Evolutionary conservation across 148 eudicot genomes (phyloP), one percentile per base, ranked within the genome.

Genomic region (Rhododendron henanense): DNA sequence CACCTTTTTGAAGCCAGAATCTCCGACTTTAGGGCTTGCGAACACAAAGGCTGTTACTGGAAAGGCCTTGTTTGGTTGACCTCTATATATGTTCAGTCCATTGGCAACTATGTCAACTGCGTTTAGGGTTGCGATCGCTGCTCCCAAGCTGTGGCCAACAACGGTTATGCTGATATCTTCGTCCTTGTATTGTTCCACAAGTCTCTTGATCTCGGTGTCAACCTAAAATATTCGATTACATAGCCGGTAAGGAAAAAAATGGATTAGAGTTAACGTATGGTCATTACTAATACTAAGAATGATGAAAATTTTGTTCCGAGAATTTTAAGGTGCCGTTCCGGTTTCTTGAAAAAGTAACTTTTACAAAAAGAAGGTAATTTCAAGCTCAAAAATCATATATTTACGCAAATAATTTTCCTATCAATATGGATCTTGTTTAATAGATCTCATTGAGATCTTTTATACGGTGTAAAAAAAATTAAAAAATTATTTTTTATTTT

Each of bases 151-250:
- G 85, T 94, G 96, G 0, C 95, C 95, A 0, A 92, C 87, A 18
- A 92, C 83, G 0, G 95, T 94, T 87, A 94, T 89, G 91, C 94
- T 92, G 1, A 88, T 78, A 15, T 93, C 95, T 63, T 94, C 96
- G 5, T 87, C 51, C 83, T 91, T 91, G 91, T 90, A 94, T 63
- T 85, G 14, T 37, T 92, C 89, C 47, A 90, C 87, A 25, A 94
- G 86, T 57, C 90, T 89, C 18, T 75, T 79, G 2, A 94, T 84
- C 88, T 94, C 98, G 0, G 63, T 57, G 19, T 91, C 18, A 77
- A 93, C 96, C 94, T 94, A n/a, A 3, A 87, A 48, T 19, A 37
- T 19, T 53, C 10, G 21, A 55, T 19, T 69, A 33, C 5, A 16
- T 14, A 51, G 57, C 18, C 57, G 57, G 16, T 51, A 13, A 51